phyloP scores from a whole-genome alignment of 179 eudicot genomes.

The Camellia oleifera region DNA sequence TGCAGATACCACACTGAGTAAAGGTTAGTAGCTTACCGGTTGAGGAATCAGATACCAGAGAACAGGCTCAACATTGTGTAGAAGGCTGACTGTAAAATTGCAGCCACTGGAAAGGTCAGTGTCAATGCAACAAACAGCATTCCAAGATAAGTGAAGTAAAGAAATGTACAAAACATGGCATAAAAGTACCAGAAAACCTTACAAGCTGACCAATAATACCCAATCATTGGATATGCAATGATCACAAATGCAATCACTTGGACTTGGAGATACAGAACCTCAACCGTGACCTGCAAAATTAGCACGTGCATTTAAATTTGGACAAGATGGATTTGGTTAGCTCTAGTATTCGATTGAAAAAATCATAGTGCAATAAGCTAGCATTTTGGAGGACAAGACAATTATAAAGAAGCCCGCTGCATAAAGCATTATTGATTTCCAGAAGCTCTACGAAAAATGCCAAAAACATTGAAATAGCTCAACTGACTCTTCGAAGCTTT shows the following conservation, averaged over 20 bases:
- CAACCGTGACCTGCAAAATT: slow-evolving; percentile 48
- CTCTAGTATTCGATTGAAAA: too few relatives aligned
- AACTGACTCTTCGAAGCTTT: too few relatives aligned
- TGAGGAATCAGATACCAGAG: slow-evolving; percentile 56
- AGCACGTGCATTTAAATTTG: background rate
- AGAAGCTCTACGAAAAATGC: too few relatives aligned
- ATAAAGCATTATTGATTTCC: too few relatives aligned
- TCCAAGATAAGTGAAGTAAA: slow-evolving; percentile 65
- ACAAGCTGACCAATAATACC: slow-evolving; percentile 53
- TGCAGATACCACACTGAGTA: background rate
- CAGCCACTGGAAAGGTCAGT: slow-evolving; percentile 61
- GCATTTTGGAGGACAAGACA: too few relatives aligned
- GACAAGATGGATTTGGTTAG: background rate
- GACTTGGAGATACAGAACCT: slow-evolving; percentile 61
- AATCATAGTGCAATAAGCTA: too few relatives aligned
- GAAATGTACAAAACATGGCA: slow-evolving; percentile 54
- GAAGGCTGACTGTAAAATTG: slow-evolving; percentile 47
- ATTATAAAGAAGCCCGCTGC: too few relatives aligned
- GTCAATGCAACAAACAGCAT: slow-evolving; percentile 69
- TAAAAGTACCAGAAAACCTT: slow-evolving; percentile 76
- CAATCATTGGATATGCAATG: slow-evolving; percentile 79
- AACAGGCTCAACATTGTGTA: slow-evolving; percentile 58
- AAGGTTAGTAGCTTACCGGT: slow-evolving; percentile 41
- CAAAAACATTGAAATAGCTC: too few relatives aligned
- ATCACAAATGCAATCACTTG: slow-evolving; percentile 45